Conservation (phyloP, 805 yeast species). For the Ogataea neopini region DNA sequence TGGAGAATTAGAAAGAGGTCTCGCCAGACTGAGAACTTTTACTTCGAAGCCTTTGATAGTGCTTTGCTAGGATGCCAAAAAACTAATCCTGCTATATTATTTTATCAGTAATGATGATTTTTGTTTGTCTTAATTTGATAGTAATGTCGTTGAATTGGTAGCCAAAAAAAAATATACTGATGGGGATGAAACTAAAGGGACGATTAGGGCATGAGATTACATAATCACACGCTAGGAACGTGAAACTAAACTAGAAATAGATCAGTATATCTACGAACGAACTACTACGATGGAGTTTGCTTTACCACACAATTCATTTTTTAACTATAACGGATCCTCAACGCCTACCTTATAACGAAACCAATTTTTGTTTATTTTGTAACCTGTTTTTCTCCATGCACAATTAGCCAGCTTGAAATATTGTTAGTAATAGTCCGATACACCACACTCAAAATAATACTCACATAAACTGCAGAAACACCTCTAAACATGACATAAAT, state of each 20-base stretch:
- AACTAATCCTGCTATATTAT: background rate
- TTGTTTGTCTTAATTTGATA: too few species aligned
- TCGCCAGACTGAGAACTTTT: too few species aligned
- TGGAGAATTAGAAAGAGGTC: too few species aligned
- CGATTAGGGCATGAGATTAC: too few species aligned
- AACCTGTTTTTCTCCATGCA: conserved; percentile 11
- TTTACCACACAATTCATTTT: too few species aligned
- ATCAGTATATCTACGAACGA: too few species aligned
- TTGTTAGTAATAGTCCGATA: background rate
- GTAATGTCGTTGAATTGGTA: background rate
- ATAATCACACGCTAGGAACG: too few species aligned
- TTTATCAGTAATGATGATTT: too few species aligned
- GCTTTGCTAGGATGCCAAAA: background rate
- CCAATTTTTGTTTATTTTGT: conserved; percentile 13
- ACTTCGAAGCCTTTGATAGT: background rate
- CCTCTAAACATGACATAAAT: conserved; percentile 14
- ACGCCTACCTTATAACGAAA: conserved; percentile 10
- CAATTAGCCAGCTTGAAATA: conserved; percentile 6
- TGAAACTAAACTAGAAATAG: too few species aligned
- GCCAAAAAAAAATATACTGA: background rate
- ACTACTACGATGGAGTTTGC: background rate
- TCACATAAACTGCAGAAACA: conserved; percentile 12
- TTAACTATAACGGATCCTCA: conserved; percentile 10
- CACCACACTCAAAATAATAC: background rate
- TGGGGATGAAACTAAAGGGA: too few species aligned